phyloP scores from a whole-genome alignment of 371 early-diverging fungal species.

The Actinomortierella ambigua region DNA sequence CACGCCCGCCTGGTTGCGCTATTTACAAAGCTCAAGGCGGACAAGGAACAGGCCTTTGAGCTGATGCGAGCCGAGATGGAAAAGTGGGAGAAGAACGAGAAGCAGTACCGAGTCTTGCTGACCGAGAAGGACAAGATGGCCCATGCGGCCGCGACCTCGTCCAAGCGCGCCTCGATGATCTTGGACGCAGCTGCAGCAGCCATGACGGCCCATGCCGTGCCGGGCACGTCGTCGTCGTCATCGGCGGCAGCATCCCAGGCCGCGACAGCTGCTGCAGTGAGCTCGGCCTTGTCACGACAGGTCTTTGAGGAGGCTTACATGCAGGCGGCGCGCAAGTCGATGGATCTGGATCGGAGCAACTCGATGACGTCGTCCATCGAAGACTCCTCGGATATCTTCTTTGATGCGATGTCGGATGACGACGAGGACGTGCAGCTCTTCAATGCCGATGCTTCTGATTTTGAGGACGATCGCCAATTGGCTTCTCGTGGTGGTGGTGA shows the following conservation, averaged over 20 bases:
- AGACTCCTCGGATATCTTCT: slow-evolving; percentile 31
- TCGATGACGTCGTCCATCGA: slow-evolving; percentile 39
- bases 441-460: slow-evolving; percentile 28
- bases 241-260: too few species aligned
- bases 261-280: too few species aligned
- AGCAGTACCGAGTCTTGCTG: slow-evolving; percentile 28
- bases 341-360: slow-evolving; percentile 28
- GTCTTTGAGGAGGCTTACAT: slow-evolving; percentile 33
- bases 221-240: too few species aligned
- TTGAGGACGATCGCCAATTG: slow-evolving; percentile 18
- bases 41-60: slow-evolving; percentile 44
- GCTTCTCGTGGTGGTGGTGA: slow-evolving; percentile 4
- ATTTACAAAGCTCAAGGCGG: slow-evolving; percentile 26
- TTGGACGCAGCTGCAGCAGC: slow-evolving; percentile 7
- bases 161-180: background rate
- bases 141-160: slow-evolving; percentile 4
- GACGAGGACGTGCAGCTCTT: slow-evolving; percentile 29
- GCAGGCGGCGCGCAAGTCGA: slow-evolving; percentile 22
- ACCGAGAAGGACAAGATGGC: slow-evolving; percentile 30
- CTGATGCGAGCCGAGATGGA: slow-evolving; percentile 44
- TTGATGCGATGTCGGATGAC: slow-evolving; percentile 22
- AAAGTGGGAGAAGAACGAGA: slow-evolving; percentile 48
- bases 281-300: slow-evolving; percentile 15
- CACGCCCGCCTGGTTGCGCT: slow-evolving; percentile 26
- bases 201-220: slow-evolving; percentile 9